These are phyloP conservation scores for Mortierella sp. DNA, from an alignment of 371 early-diverging fungal genomes.

Conservation along the genomic window DNA sequence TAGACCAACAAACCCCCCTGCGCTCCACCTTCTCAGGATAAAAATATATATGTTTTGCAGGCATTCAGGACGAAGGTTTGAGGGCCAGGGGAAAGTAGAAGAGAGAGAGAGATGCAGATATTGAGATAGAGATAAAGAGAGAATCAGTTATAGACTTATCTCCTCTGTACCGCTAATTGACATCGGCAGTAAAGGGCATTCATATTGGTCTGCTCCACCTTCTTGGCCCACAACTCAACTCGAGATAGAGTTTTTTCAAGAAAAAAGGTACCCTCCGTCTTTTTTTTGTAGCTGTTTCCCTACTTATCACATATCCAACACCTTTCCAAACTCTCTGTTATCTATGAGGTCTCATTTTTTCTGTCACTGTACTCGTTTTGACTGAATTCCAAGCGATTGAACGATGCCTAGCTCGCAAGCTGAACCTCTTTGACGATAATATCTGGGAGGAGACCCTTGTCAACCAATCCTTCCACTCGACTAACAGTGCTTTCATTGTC, in stretches of 20 bases:
- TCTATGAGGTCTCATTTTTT: conserved; percentile 41
- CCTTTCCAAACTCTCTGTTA: conserved; percentile 53
- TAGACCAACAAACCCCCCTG: too few relatives aligned
- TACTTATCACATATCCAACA: conserved; percentile 6
- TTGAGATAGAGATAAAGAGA: too few relatives aligned
- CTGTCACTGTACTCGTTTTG: conserved; percentile 50
- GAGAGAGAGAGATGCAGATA: too few relatives aligned
- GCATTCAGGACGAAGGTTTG: too few relatives aligned
- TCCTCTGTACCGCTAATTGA: too few relatives aligned
- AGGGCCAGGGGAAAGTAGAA: too few relatives aligned
- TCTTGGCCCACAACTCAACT: too few relatives aligned
- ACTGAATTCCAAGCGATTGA: conserved; percentile 58
- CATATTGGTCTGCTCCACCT: too few relatives aligned
- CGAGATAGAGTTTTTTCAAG: too few relatives aligned
- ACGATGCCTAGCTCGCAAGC: conserved; percentile 53
- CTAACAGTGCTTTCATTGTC: conserved; percentile 34
- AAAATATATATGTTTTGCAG: too few relatives aligned
- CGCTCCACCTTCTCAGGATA: too few relatives aligned
- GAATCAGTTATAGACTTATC: background rate
- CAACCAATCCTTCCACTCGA: conserved; percentile 15
- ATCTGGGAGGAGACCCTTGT: conserved; percentile 32
- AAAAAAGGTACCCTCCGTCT: background rate
- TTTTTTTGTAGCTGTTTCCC: background rate
- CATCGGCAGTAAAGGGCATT: too few relatives aligned
- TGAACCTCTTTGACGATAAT: conserved; percentile 37